Conservation (phyloP, 768 basidiomycete genomes). For the Lanmaoa rubissima region DNA sequence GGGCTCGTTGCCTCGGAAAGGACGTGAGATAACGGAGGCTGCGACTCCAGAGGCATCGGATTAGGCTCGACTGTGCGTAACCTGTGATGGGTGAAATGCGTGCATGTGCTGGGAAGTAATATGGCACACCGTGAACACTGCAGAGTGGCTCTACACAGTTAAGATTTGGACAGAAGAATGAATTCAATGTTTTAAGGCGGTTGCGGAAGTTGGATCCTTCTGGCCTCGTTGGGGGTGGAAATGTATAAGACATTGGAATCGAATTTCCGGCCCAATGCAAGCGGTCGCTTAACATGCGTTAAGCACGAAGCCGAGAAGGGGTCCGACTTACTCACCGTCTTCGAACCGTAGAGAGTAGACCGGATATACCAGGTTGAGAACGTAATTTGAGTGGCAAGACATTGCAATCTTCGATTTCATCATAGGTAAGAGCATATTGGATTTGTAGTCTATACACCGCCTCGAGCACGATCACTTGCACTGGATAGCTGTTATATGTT, state of each 20-base stretch:
- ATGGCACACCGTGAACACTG: conserved; percentile 43
- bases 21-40: background rate
- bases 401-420: conserved; percentile 47
- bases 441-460: conserved; percentile 42
- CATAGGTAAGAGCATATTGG: conserved; percentile 37
- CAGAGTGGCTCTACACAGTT: conserved; percentile 54
- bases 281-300: conserved; percentile 30
- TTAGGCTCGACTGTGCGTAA: conserved; percentile 24
- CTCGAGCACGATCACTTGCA: conserved; percentile 52
- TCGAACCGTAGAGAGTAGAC: conserved; percentile 25
- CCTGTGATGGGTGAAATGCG: conserved; percentile 18
- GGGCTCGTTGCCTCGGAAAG: conserved; percentile 13
- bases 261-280: conserved; percentile 28
- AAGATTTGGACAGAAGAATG: conserved; percentile 50
- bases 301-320: conserved; percentile 20
- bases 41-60: conserved; percentile 8
- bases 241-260: conserved; percentile 20
- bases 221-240: background rate
- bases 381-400: conserved; percentile 43
- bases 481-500: conserved; percentile 29
- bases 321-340: conserved; percentile 23
- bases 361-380: conserved; percentile 24
- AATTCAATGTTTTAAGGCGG: conserved; percentile 36
- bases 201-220: conserved; percentile 18
- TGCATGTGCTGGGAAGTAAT: background rate